A percentile compares a stretch with the other conserved stretches of the same genome.
phyloP scores from a whole-genome alignment of 176 grass and related monocot species.

The Dactylis glomerata region DNA sequence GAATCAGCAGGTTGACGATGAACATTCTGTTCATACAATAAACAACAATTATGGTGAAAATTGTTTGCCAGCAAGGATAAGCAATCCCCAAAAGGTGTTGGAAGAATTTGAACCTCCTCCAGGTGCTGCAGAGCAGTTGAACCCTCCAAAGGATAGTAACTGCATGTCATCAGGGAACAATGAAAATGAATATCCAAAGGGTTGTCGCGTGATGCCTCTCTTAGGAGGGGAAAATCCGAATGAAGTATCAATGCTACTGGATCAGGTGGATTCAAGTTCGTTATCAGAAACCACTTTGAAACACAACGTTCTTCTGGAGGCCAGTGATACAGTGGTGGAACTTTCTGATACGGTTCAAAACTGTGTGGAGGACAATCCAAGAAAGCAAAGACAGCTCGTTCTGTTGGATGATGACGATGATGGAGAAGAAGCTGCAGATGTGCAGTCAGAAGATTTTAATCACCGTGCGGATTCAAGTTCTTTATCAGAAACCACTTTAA shows the following conservation, averaged over 20 bases:
- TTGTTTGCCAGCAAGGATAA: not conserved
- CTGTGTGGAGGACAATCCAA: slow-evolving; percentile 11
- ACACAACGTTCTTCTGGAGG: not conserved
- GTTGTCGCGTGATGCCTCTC: not conserved
- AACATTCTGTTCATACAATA: not conserved
- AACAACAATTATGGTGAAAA: slow-evolving; percentile 16
- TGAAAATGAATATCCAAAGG: slow-evolving; percentile 2
- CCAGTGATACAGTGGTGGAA: not conserved
- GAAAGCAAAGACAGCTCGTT: slow-evolving; percentile 8
- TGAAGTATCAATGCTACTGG: slow-evolving; percentile 2
- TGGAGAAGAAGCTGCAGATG: not conserved
- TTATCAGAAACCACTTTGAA: not conserved
- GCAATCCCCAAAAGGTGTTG: slow-evolving; percentile 4
- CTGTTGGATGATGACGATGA: not conserved
- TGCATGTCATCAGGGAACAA: not conserved
- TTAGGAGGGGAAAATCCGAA: slow-evolving; percentile 3
- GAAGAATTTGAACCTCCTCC: not conserved
- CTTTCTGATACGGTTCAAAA: slow-evolving; percentile 1
- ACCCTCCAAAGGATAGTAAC: slow-evolving; percentile 6
- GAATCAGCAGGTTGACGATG: slow-evolving; percentile 17
- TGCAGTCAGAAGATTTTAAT: too few relatives aligned
- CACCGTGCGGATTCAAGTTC: not conserved
- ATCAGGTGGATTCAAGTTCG: not conserved
- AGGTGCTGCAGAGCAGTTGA: not conserved
- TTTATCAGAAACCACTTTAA: not conserved